Percentiles rank a stretch among this genome's conserved stretches.
phyloP scores from a whole-genome alignment of 176 grass and related monocot species.

The Secale cereale region DNA sequence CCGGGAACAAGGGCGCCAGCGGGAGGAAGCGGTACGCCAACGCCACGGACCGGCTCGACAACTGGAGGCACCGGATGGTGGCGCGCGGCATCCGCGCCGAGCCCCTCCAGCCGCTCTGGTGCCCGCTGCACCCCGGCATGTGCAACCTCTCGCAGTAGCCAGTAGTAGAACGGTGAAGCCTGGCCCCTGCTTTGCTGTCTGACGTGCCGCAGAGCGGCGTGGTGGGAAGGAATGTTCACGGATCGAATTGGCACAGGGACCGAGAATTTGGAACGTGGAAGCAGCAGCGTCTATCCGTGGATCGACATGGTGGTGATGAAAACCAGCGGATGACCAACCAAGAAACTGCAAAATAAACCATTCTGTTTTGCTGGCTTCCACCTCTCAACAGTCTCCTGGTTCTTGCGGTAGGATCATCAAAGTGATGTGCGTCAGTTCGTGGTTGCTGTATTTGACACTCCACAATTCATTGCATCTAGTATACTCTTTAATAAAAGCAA shows the following conservation, averaged over 20 bases:
- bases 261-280: neutral
- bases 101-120: slow-evolving; percentile 87
- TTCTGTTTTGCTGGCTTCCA: neutral
- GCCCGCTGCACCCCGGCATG: slow-evolving; percentile 66
- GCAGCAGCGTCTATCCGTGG: neutral
- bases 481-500: no score
- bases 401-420: neutral
- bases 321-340: neutral
- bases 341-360: slow-evolving; percentile 19
- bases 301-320: neutral
- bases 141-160: slow-evolving; percentile 63
- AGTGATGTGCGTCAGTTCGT: neutral
- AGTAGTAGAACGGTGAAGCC: neutral
- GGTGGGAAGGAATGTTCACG: neutral
- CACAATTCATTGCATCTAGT: no score
- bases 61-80: slow-evolving; percentile 85
- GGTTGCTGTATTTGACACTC: no score
- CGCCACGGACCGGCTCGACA: slow-evolving; percentile 63
- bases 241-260: neutral
- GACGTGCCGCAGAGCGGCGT: neutral
- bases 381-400: neutral
- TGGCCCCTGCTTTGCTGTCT: neutral
- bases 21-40: slow-evolving; percentile 78
- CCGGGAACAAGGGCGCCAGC: slow-evolving; percentile 65
- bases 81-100: slow-evolving; percentile 77